Percentiles rank a stretch among this genome's conserved stretches.
These are phyloP conservation scores for Prunus yedoensis DNA, from an alignment of 331 rosid genomes.

Conservation along the genomic window DNA sequence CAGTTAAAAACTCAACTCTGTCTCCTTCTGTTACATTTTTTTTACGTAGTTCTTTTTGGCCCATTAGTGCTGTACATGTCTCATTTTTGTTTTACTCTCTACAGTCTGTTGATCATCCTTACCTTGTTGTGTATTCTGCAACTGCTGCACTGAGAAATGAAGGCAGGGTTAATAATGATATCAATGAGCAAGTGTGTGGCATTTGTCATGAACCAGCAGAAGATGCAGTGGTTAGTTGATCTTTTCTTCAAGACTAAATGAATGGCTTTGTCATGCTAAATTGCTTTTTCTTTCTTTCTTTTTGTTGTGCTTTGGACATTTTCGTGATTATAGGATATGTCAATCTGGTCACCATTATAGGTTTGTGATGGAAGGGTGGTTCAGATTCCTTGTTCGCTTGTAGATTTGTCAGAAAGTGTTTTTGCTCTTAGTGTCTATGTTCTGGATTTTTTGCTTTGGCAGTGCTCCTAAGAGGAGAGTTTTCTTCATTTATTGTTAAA, in stretches of 20 bases:
- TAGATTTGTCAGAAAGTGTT: not conserved
- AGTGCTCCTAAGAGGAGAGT: not conserved
- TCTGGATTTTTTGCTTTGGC: not conserved
- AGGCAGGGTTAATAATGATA: constrained; percentile 23
- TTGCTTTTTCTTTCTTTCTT: not conserved
- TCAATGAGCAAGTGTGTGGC: constrained; percentile 61
- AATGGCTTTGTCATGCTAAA: not conserved
- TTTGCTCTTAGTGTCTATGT: not conserved
- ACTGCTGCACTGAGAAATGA: constrained; percentile 48
- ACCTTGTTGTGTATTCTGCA: constrained; percentile 84
- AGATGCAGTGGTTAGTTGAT: constrained; percentile 65
- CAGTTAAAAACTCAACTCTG: not conserved
- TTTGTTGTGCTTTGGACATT: not conserved
- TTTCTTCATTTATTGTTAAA: not conserved
- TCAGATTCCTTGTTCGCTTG: not conserved
- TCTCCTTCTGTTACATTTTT: not conserved
- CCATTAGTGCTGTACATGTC: not conserved
- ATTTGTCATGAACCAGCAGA: constrained; percentile 75
- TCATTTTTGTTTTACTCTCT: not conserved
- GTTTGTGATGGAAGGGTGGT: constrained; percentile 2
- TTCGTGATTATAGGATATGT: not conserved
- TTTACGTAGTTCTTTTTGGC: not conserved
- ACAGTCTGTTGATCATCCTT: constrained; percentile 95
- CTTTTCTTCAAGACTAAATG: not conserved
- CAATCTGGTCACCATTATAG: not conserved